Percentiles rank a stretch among this genome's conserved stretches.
Conservation (phyloP, 192 early-diverging fungal species). For the Coemansia sp. region DNA sequence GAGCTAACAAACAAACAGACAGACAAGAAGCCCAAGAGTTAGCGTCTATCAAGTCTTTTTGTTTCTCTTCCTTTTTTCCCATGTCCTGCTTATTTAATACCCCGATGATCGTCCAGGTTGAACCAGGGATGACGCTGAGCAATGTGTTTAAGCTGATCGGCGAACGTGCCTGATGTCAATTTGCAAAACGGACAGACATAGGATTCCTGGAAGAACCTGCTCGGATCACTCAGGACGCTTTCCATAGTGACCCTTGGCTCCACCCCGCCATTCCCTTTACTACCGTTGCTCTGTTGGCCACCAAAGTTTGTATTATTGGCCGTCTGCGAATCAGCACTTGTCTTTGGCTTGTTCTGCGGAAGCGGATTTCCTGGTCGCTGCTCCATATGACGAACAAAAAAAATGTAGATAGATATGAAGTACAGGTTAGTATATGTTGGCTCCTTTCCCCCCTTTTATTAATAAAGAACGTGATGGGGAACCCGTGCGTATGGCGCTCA, state of each 20-base stretch:
- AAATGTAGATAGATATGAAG: not conserved
- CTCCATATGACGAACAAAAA: constrained; percentile 1
- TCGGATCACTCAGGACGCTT: constrained; percentile 18
- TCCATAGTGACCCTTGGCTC: constrained; percentile 15
- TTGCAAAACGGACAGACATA: constrained; percentile 50
- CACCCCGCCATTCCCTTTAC: not conserved
- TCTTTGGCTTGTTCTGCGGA: not conserved
- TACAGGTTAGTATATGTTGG: no score
- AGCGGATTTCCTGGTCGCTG: not conserved
- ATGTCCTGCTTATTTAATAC: constrained; percentile 17
- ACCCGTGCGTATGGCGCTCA: no score
- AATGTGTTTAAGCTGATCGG: constrained; percentile 27
- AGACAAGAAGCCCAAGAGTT: no score
- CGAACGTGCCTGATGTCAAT: constrained; percentile 10
- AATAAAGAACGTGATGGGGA: no score
- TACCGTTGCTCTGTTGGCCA: not conserved
- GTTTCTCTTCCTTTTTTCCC: no score
- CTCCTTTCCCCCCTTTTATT: no score
- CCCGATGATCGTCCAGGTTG: constrained; percentile 28
- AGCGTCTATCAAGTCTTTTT: not conserved
- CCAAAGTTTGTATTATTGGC: not conserved
- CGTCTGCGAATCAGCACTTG: not conserved
- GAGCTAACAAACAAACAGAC: no score
- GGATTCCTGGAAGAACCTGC: constrained; percentile 21
- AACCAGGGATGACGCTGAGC: constrained; percentile 40